These are phyloP conservation scores for Exserohilum rostratum DNA, from an alignment of 2,329 filamentous ascomycete species.

Conservation along the genomic window DNA sequence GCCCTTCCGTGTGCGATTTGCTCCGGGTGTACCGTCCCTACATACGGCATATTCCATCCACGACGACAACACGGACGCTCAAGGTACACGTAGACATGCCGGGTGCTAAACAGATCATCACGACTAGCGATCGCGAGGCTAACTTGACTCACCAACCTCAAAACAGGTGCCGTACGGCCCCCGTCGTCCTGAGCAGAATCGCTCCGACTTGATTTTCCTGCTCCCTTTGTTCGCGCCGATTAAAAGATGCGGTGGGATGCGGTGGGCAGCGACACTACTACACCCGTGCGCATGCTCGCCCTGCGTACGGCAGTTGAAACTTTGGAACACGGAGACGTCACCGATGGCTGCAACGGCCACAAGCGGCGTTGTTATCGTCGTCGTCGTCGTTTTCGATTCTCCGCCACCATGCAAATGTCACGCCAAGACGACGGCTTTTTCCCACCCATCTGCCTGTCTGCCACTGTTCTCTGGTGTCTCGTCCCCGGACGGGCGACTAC, in stretches of 20 bases:
- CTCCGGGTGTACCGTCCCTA: neutral
- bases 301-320: neutral
- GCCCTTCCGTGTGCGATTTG: slow-evolving; percentile 3
- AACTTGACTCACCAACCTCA: neutral
- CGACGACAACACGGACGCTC: neutral
- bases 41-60: neutral
- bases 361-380: no score
- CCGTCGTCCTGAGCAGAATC: neutral
- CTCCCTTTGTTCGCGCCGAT: neutral
- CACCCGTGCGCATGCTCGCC: no score
- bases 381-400: no score
- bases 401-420: no score
- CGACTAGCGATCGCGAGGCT: neutral
- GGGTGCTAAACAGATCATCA: slow-evolving; percentile 1
- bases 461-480: no score
- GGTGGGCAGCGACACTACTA: neutral
- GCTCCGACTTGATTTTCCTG: slow-evolving; percentile 1
- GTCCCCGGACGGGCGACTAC: no score
- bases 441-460: no score
- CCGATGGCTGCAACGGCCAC: no score
- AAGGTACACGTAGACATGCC: neutral
- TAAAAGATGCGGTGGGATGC: neutral
- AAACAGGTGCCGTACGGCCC: neutral
- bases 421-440: no score
- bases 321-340: no score